Percentiles rank a stretch among this genome's conserved stretches.
Evolutionary conservation across 202 grass and related monocot species (phyloP).

Genomic region (Carex arenaria): DNA sequence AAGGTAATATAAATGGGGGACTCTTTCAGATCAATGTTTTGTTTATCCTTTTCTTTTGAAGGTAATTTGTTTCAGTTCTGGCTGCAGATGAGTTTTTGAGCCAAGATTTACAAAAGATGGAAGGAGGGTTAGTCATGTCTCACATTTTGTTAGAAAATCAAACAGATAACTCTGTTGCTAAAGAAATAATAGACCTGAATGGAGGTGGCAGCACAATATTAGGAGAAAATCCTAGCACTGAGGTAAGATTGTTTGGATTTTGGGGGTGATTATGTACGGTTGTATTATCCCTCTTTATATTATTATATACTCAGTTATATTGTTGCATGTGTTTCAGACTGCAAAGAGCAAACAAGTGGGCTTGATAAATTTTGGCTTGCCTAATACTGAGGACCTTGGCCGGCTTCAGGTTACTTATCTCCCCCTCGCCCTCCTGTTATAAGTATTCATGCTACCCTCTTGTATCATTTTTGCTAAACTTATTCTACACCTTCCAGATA

Average conservation of each 20-base stretch:
- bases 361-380: slow-evolving; percentile 44
- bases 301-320: slow-evolving; percentile 19
- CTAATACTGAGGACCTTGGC: slow-evolving; percentile 52
- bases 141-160: slow-evolving; percentile 38
- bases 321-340: slow-evolving; percentile 32
- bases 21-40: slow-evolving; percentile 7
- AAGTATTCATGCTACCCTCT: neutral
- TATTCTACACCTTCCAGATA: slow-evolving; percentile 47
- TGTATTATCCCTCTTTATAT: neutral
- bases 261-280: neutral
- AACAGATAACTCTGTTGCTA: slow-evolving; percentile 13
- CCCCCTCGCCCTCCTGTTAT: neutral
- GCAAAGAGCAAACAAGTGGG: slow-evolving; percentile 42
- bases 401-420: slow-evolving; percentile 54
- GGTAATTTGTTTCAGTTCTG: neutral
- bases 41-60: slow-evolving; percentile 18
- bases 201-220: slow-evolving; percentile 38
- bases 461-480: neutral
- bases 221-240: slow-evolving; percentile 42
- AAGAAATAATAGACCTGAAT: slow-evolving; percentile 38
- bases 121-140: slow-evolving; percentile 33
- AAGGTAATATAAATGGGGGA: slow-evolving; percentile 41
- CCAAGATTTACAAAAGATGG: slow-evolving; percentile 52
- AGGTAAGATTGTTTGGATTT: slow-evolving; percentile 38
- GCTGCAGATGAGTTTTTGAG: slow-evolving; percentile 60